phyloP scores from a whole-genome alignment of 768 basidiomycete species.

The Termitomyces sp. region DNA sequence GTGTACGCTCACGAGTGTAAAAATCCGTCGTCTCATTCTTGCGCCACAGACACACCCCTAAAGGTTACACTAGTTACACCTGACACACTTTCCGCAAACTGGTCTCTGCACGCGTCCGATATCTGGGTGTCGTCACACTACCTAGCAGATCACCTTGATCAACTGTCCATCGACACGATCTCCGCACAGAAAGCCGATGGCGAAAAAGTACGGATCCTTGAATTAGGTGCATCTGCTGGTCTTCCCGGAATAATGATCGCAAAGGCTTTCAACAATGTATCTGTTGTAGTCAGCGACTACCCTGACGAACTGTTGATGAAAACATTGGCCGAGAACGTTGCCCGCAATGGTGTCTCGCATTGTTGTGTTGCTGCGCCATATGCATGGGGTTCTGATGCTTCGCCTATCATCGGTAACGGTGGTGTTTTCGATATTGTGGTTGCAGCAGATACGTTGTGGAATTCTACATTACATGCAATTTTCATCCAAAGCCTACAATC shows the following conservation, averaged over 20 bases:
- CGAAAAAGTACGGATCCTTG: constrained; percentile 38
- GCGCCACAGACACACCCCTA: constrained; percentile 10
- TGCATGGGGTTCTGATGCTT: constrained; percentile 58
- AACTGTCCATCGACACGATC: constrained; percentile 7
- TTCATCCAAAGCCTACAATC: constrained; percentile 48
- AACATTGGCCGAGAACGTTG: constrained; percentile 53
- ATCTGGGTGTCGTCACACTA: constrained; percentile 69
- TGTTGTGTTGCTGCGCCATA: constrained; percentile 52
- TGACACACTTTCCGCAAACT: constrained; percentile 62
- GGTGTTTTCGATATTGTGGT: constrained; percentile 57
- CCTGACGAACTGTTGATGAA: constrained; percentile 58
- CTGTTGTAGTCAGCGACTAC: constrained; percentile 62
- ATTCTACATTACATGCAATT: constrained; percentile 48
- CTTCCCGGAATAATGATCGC: constrained; percentile 68
- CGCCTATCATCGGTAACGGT: constrained; percentile 17
- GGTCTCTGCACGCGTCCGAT: constrained; percentile 73
- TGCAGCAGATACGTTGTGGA: constrained; percentile 79
- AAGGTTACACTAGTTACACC: constrained; percentile 49
- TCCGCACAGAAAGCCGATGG: not conserved
- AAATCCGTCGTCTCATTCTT: constrained; percentile 12
- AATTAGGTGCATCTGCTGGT: constrained; percentile 72
- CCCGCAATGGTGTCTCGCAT: constrained; percentile 38
- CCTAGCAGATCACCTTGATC: constrained; percentile 57
- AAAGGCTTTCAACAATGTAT: constrained; percentile 31
- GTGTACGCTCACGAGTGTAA: constrained; percentile 38